A percentile compares a stretch with the other conserved stretches of the same genome.
Evolutionary conservation across 2,329 filamentous ascomycete genomes (phyloP).

Genomic region (Aspergillus bombycis): DNA sequence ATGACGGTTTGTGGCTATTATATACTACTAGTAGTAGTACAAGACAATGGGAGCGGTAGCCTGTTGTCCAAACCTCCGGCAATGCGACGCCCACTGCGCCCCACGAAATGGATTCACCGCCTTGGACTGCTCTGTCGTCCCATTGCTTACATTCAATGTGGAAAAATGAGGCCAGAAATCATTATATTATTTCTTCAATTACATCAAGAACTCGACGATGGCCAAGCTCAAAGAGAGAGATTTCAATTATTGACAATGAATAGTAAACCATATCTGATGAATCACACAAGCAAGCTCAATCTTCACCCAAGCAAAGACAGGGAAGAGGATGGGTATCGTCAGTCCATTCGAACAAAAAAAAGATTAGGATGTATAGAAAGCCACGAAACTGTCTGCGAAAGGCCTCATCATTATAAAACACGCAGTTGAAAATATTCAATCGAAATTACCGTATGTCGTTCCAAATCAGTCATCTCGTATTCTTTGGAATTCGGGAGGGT

Average conservation of each 20-base stretch:
- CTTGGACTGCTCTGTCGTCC: not conserved
- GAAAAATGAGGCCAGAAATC: not conserved
- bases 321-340: constrained; percentile 40
- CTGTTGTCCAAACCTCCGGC: not conserved
- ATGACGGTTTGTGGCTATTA: not conserved
- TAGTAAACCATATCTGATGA: not conserved
- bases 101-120: not conserved
- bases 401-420: not conserved
- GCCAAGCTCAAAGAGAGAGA: not conserved
- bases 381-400: not conserved
- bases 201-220: not conserved
- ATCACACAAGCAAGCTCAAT: not conserved
- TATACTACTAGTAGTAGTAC: not conserved
- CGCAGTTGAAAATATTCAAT: not conserved
- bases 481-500: not conserved
- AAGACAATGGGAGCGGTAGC: not conserved
- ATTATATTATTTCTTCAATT: not conserved
- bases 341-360: constrained; percentile 24
- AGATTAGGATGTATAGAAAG: constrained; percentile 1
- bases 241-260: not conserved
- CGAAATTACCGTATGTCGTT: constrained; percentile 22
- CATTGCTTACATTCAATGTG: not conserved
- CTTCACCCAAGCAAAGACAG: constrained; percentile 9
- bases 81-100: not conserved
- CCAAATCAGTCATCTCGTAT: constrained; percentile 11